Conservation (phyloP, 768 basidiomycete species). For the Ramaria sp. region DNA sequence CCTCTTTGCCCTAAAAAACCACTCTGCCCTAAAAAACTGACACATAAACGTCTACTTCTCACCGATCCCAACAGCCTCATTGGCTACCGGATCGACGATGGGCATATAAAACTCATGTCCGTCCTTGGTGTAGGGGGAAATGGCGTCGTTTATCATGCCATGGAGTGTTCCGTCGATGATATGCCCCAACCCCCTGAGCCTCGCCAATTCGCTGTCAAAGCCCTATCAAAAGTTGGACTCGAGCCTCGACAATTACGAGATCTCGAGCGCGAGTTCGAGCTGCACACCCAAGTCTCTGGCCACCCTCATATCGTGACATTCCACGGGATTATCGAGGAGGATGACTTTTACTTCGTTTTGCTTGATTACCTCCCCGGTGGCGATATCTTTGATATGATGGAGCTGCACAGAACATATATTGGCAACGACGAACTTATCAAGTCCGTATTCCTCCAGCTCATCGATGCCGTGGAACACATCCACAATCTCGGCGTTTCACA, state of each 20-base stretch:
- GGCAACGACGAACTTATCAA: slow-evolving; percentile 81
- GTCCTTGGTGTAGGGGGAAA: slow-evolving; percentile 91
- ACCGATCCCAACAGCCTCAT: slow-evolving; percentile 16
- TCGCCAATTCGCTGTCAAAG: background rate
- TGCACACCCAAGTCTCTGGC: background rate
- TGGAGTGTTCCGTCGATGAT: slow-evolving; percentile 32
- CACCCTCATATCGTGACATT: slow-evolving; percentile 44
- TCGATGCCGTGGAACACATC: slow-evolving; percentile 90
- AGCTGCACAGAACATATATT: slow-evolving; percentile 65
- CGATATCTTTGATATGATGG: slow-evolving; percentile 88
- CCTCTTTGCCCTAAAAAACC: background rate
- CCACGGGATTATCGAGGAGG: slow-evolving; percentile 51
- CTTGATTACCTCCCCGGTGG: slow-evolving; percentile 51
- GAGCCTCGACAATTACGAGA: background rate
- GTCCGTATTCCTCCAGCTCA: slow-evolving; percentile 83
- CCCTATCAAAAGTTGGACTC: background rate
- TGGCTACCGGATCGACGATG: slow-evolving; percentile 78
- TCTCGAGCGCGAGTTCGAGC: background rate
- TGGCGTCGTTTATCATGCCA: slow-evolving; percentile 87
- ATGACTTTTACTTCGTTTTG: slow-evolving; percentile 52
- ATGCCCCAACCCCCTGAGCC: background rate
- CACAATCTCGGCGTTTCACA: slow-evolving; percentile 90
- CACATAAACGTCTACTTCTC: background rate
- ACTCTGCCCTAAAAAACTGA: background rate
- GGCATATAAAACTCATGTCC: slow-evolving; percentile 67